A percentile compares a stretch with the other conserved stretches of the same genome.
Conservation (phyloP, 305 asterid genomes). For the Solanum chacoense region DNA sequence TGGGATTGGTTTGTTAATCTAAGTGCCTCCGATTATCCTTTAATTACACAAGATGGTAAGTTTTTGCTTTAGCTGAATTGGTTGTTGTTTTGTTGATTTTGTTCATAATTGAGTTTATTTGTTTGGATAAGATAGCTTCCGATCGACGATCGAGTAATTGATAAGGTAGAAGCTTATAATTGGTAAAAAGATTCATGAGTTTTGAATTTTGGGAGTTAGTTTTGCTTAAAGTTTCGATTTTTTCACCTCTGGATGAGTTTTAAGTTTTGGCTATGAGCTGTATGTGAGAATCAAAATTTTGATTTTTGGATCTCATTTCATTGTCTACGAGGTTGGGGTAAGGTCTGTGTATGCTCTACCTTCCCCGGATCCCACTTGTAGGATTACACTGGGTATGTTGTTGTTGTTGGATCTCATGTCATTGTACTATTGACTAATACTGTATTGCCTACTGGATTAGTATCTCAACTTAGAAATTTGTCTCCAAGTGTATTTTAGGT, state of each 20-base stretch:
- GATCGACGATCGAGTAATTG: not conserved
- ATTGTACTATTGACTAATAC: not conserved
- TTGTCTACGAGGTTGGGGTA: not conserved
- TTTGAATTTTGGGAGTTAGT: not conserved
- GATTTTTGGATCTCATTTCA: not conserved
- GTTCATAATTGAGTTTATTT: not conserved
- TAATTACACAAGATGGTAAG: constrained; percentile 95
- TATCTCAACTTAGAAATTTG: not conserved
- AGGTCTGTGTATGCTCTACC: not conserved
- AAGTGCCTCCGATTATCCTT: constrained; percentile 88
- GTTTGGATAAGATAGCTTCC: not conserved
- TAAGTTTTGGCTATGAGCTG: not conserved
- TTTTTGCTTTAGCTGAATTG: constrained; percentile 3
- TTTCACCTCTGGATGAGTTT: not conserved
- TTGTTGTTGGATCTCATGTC: not conserved
- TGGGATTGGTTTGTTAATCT: constrained; percentile 98
- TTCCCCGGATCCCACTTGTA: not conserved
- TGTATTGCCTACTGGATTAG: not conserved
- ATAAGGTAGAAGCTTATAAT: not conserved
- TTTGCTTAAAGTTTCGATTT: not conserved
- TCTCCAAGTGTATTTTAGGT: not conserved
- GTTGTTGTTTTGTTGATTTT: not conserved
- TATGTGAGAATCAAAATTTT: not conserved
- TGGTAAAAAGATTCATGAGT: not conserved
- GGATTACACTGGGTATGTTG: not conserved